phyloP scores from a whole-genome alignment of 1,284 basidiomycete species.

The Ganoderma lingzhi region DNA sequence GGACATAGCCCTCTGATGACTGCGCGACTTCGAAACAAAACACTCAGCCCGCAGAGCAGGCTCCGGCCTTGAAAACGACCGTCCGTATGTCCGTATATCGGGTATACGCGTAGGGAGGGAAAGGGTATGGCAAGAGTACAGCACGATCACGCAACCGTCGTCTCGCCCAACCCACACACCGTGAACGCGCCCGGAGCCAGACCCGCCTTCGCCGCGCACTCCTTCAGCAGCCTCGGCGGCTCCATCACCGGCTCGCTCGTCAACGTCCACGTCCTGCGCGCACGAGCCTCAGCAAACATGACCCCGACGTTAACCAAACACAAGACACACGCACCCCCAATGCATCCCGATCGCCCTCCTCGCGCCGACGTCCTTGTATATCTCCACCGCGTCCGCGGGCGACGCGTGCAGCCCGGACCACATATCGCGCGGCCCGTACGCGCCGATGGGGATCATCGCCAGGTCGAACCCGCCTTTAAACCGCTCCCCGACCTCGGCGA shows the following conservation, averaged over 20 bases:
- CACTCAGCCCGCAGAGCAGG: neutral
- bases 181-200: constrained; percentile 59
- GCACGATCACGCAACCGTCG: constrained; percentile 32
- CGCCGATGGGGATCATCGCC: constrained; percentile 76
- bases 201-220: constrained; percentile 58
- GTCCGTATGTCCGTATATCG: neutral
- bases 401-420: constrained; percentile 68
- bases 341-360: constrained; percentile 73
- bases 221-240: constrained; percentile 59
- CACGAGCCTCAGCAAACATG: neutral
- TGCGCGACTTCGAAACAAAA: neutral
- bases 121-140: neutral
- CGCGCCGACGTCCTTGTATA: constrained; percentile 69
- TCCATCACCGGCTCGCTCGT: constrained; percentile 65
- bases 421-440: constrained; percentile 65
- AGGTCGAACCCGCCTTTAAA: constrained; percentile 65
- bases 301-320: neutral
- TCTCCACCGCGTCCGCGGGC: constrained; percentile 68
- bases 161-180: constrained; percentile 66
- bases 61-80: neutral
- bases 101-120: neutral
- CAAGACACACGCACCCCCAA: constrained; percentile 58
- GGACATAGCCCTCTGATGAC: neutral
- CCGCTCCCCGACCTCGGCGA: constrained; percentile 68
- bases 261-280: constrained; percentile 55